phyloP scores from a whole-genome alignment of 192 early-diverging fungal species.

The Neocallimastix lanati region DNA sequence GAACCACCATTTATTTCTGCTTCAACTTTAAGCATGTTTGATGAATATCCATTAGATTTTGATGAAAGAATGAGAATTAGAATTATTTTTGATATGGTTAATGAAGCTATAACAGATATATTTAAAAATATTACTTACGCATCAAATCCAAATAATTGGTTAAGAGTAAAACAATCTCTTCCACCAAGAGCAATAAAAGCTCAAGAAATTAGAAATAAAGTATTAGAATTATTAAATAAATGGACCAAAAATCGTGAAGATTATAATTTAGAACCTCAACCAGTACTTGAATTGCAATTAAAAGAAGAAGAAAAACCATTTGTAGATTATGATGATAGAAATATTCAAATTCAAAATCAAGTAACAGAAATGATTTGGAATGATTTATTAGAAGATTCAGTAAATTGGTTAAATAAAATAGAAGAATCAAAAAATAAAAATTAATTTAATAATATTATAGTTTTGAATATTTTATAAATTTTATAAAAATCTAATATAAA shows the following conservation, averaged over 20 bases:
- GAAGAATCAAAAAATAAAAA: too few species aligned
- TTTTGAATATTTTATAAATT: too few species aligned
- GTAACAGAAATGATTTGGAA: background rate
- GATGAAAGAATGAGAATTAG: background rate
- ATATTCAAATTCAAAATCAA: background rate
- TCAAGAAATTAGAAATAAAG: background rate
- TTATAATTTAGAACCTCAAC: background rate
- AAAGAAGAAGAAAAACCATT: background rate
- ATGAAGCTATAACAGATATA: background rate
- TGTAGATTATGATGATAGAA: background rate
- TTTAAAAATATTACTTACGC: background rate
- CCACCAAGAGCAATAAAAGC: background rate
- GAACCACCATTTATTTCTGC: background rate
- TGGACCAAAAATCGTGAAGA: background rate
- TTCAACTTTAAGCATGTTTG: background rate
- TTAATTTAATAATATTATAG: too few species aligned
- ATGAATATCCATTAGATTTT: background rate
- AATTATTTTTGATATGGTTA: background rate
- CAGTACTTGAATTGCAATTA: background rate
- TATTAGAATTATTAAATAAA: background rate
- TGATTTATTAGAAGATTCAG: background rate
- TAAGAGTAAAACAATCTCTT: background rate
- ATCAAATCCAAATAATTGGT: background rate
- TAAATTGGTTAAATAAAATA: background rate
- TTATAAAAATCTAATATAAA: too few species aligned